Percentiles rank a stretch among this genome's conserved stretches.
phyloP scores from a whole-genome alignment of 805 yeast genomes.

The Yueomyces sinensis region DNA sequence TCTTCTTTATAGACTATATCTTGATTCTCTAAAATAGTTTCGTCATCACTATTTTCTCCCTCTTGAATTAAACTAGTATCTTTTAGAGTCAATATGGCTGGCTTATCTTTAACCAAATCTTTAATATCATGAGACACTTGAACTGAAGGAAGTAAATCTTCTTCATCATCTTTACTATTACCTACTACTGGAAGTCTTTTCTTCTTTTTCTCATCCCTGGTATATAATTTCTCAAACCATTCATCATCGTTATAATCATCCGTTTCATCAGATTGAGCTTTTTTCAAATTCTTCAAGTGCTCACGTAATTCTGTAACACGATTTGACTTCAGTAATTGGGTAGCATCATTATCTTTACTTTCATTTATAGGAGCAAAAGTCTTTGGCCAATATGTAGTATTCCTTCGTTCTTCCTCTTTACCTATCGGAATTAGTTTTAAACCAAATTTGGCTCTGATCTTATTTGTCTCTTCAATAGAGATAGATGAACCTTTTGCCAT shows the following conservation, averaged over 20 bases:
- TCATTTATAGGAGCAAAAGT: neutral
- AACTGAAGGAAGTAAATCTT: conserved; percentile 24
- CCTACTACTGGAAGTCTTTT: neutral
- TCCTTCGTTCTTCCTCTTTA: neutral
- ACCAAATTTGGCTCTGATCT: conserved; percentile 27
- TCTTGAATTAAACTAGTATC: conserved; percentile 23
- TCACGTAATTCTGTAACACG: neutral
- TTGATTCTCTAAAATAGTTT: conserved; percentile 17
- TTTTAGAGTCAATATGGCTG: conserved; percentile 43
- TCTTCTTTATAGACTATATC: conserved; percentile 14
- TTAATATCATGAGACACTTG: conserved; percentile 38
- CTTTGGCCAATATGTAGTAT: too few species aligned
- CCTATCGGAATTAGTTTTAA: conserved; percentile 24
- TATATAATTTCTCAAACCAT: neutral
- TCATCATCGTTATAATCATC: conserved; percentile 3
- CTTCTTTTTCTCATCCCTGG: too few species aligned
- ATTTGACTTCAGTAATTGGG: too few species aligned
- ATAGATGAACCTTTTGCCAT: conserved; percentile 16
- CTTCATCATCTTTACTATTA: conserved; percentile 7
- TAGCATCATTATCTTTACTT: neutral
- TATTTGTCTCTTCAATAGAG: conserved; percentile 32
- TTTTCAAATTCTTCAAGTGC: neutral
- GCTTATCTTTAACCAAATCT: conserved; percentile 27
- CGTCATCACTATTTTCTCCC: conserved; percentile 18
- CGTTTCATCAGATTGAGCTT: neutral